Base-by-base conservation (phyloP, 768 basidiomycete genomes). In the Tulasnella sp. region DNA sequence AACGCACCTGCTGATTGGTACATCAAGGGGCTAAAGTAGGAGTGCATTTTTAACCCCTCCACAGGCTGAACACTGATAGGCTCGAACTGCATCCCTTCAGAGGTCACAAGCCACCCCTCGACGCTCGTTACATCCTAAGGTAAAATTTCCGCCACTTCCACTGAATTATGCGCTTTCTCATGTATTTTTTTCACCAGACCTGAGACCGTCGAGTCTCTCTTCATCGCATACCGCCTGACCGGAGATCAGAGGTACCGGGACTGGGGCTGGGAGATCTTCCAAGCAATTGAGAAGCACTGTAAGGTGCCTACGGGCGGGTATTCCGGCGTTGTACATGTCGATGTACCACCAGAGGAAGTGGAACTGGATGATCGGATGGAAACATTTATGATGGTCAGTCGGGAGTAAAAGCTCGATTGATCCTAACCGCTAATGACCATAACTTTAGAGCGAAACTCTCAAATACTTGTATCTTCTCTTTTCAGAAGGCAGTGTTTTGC, bases 191-290 rank as follows among this genome's bases (percentile, higher is more conserved):
- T 44, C 8, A 41, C n/a, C 76, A 90, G 92, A 8, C 95, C 95
- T 1, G 95, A 98, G 82, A 98, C 95, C 0, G 86, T 95, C 34
- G 95, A 98, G 79, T 95, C 92, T 0, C 87, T 97, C 47, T 96
- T 98, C 83, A 82, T 94, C 59, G 95, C 94, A 0, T 97, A 81
- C 79, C 87, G 95, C n/a, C 83, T 94, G 4, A 96, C 95, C 2
- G 94, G 94, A 7, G 88, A 97, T 77, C 81, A 84, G 34, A 82
- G 84, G 32, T 98, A 95, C 78, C 88, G 95, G 14, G 86, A 90
- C n/a, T 86, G 88, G 76, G 95, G 92, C 22, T 97, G 95, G 94
- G 78, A 82, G 34, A 95, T 97, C 73, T 98, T 97, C 83, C 83
- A 91, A 78, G 86, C 95, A 0, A 96, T 98, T 69, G 87, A 95